Base-by-base conservation (phyloP, 768 basidiomycete species). In the Boletus reticuloceps region DNA sequence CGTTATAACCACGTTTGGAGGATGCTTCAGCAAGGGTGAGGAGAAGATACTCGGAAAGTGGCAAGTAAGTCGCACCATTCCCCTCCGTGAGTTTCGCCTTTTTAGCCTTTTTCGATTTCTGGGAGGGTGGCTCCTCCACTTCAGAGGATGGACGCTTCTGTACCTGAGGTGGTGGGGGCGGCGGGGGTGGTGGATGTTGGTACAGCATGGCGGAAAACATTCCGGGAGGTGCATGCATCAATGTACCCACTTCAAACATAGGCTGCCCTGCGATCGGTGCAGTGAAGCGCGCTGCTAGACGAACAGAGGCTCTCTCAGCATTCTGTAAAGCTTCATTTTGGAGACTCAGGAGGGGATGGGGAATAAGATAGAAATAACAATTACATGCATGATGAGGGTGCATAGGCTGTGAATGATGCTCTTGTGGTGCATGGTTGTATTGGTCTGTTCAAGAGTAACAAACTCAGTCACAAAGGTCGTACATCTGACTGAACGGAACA, bases 1-100 rank as follows among this genome's bases (percentile, higher is more conserved):
- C 74, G 58, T 79, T 86, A 61, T 84, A 85, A 41, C 85, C 87
- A 60, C 86, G 83, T 72, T 83, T 84, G 38, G 84, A 82, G 43
- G 80, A 64, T 14, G 61, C 68, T 72, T 61, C 32, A 61, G 41
- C 51, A 47, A n/a, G 42, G 51, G 51, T 64, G 45, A 61, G 45
- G 45, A 61, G 45, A 46, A 42, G 58, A 44, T 47, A 47, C 31
- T 44, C 11, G 44, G 27, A 46, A 44, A 60, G 47, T 19, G 25
- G 44, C n/a, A 36, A 53, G 47, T 29, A 46, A 39, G 31, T 59
- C 71, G 40, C 48, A 72, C 71, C 69, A 57, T 69, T 68, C 32
- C 69, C 67, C 14, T 74, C 75, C 0, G 71, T 54, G 19, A 70
- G 27, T 56, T 75, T 73, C 19, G 71, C 48, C 60, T 75, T 76